Percentiles rank a stretch among this genome's conserved stretches.
Conservation (phyloP, 139 green algal species). For the Picochlorum sp. region DNA sequence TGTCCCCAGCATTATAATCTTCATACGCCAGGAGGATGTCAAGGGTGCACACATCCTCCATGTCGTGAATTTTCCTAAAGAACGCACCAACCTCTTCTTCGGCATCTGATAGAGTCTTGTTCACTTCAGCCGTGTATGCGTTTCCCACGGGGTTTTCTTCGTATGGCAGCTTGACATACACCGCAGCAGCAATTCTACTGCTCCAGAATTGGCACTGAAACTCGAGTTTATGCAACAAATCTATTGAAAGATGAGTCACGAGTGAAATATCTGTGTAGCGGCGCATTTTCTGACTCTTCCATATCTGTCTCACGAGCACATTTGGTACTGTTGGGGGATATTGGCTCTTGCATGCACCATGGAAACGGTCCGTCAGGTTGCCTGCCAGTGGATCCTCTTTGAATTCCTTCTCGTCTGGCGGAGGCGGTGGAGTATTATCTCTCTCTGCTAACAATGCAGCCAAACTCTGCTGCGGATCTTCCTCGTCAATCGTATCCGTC, state of each 20-base stretch:
- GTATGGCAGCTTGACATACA: conserved; percentile 18
- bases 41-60: conserved; percentile 16
- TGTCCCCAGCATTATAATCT: conserved; percentile 13
- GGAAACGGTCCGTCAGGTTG: conserved; percentile 3
- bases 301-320: conserved; percentile 18
- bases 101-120: not conserved
- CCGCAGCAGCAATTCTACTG: conserved; percentile 18
- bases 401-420: not conserved
- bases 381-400: conserved; percentile 5
- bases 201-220: conserved; percentile 21
- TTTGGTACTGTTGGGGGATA: conserved; percentile 17
- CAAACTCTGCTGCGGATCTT: not conserved
- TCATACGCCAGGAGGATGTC: conserved; percentile 23
- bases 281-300: conserved; percentile 16
- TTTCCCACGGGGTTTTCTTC: not conserved
- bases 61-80: conserved; percentile 16
- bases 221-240: conserved; percentile 20
- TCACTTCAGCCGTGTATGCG: not conserved
- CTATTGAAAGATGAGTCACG: conserved; percentile 29
- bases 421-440: not conserved
- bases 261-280: conserved; percentile 20
- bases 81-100: conserved; percentile 18
- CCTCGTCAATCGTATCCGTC: not conserved
- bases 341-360: conserved; percentile 8
- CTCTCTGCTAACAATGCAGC: not conserved